phyloP scores from a whole-genome alignment of 2,329 filamentous ascomycete genomes.

The Achaetomium macrosporum region DNA sequence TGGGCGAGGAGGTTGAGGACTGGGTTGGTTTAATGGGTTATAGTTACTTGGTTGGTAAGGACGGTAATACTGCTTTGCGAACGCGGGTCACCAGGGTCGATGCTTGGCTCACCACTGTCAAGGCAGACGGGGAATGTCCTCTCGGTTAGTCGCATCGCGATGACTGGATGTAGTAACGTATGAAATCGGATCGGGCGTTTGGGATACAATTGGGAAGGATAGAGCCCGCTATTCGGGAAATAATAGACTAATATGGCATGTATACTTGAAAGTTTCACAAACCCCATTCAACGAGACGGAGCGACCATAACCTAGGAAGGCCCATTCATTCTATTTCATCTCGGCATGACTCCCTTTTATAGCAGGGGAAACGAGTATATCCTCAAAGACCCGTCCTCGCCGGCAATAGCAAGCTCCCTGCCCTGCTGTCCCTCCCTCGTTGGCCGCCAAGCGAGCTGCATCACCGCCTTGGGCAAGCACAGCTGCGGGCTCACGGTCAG shows the following conservation, averaged over 20 bases:
- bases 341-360: slow-evolving; percentile 3
- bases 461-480: slow-evolving; percentile 58
- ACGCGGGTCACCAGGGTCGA: too few species aligned
- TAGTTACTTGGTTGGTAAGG: not conserved
- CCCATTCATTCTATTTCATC: not conserved
- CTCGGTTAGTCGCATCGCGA: not conserved
- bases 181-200: not conserved
- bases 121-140: too few species aligned
- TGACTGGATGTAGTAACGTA: not conserved
- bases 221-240: not conserved
- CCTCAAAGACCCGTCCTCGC: slow-evolving; percentile 57
- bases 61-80: too few species aligned
- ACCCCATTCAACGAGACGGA: too few species aligned
- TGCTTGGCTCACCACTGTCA: too few species aligned
- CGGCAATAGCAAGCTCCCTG: slow-evolving; percentile 45
- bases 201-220: not conserved
- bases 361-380: slow-evolving; percentile 37
- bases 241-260: slow-evolving; percentile 9
- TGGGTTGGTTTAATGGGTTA: not conserved
- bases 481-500: slow-evolving; percentile 35
- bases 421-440: slow-evolving; percentile 20
- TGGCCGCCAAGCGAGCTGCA: slow-evolving; percentile 66
- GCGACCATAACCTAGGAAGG: not conserved
- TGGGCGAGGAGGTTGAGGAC: not conserved
- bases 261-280: not conserved